Evolutionary conservation across 2,329 filamentous ascomycete genomes (phyloP).

Genomic region (Pseudopyrenochaeta lycopersici): DNA sequence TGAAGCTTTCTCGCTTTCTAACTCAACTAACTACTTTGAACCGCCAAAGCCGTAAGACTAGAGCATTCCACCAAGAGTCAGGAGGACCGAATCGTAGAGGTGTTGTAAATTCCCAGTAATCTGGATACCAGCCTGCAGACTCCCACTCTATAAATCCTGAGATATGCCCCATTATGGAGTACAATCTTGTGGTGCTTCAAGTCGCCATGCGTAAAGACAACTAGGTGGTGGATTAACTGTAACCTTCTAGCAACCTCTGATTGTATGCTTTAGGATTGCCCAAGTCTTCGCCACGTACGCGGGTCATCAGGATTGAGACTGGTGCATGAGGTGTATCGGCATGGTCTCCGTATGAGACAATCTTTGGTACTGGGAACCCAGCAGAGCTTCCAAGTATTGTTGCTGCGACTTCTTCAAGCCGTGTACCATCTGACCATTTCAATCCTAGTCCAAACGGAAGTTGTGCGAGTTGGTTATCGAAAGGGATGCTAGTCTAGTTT

Average conservation of each 20-base stretch:
- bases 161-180: slow-evolving; percentile 23
- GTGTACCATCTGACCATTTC: slow-evolving; percentile 28
- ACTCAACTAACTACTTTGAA: slow-evolving; percentile 10
- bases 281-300: slow-evolving; percentile 47
- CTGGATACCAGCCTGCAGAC: slow-evolving; percentile 32
- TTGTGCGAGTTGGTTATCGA: slow-evolving; percentile 16
- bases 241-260: slow-evolving; percentile 22
- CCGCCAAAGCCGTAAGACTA: slow-evolving; percentile 19
- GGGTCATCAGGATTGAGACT: slow-evolving; percentile 45
- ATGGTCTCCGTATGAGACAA: slow-evolving; percentile 27
- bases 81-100: slow-evolving; percentile 14
- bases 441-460: slow-evolving; percentile 27
- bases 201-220: slow-evolving; percentile 38
- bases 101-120: slow-evolving; percentile 33
- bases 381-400: slow-evolving; percentile 20
- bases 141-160: slow-evolving; percentile 30
- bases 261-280: slow-evolving; percentile 36
- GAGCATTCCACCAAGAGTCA: slow-evolving; percentile 22
- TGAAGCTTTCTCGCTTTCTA: slow-evolving; percentile 23
- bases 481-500: slow-evolving; percentile 22
- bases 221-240: slow-evolving; percentile 32
- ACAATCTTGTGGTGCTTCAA: slow-evolving; percentile 31
- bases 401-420: slow-evolving; percentile 27
- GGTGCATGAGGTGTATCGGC: slow-evolving; percentile 17
- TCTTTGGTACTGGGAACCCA: slow-evolving; percentile 26